Evolutionary conservation across 2,329 filamentous ascomycete genomes (phyloP).

Genomic region (Pseudopyrenochaeta lycopersici): DNA sequence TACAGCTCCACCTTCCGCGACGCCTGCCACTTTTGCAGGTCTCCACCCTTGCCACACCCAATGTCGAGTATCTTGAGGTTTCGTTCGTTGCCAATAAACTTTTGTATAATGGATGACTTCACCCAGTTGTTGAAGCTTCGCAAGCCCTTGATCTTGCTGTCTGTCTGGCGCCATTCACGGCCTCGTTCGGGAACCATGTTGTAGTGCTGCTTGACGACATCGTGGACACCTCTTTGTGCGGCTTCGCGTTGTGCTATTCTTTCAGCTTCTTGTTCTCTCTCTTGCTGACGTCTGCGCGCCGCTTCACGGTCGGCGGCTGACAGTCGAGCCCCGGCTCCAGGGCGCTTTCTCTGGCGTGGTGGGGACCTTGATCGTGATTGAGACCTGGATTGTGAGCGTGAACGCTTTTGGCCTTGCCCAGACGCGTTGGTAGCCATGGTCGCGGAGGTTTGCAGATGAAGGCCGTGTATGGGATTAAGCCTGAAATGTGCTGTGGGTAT

Average conservation of each 20-base stretch:
- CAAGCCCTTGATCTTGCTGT: constrained; percentile 93
- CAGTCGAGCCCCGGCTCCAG: constrained; percentile 63
- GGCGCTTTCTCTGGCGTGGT: constrained; percentile 74
- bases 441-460: neutral
- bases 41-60: constrained; percentile 95
- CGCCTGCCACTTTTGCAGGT: constrained; percentile 94
- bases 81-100: constrained; percentile 69
- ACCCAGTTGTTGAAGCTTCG: constrained; percentile 99
- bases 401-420: constrained; percentile 35
- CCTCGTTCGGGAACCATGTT: constrained; percentile 94
- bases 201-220: constrained; percentile 93
- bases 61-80: constrained; percentile 86
- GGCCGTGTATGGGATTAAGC: neutral
- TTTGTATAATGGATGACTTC: constrained; percentile 96
- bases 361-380: constrained; percentile 49
- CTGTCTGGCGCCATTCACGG: constrained; percentile 91
- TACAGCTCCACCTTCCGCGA: constrained; percentile 91
- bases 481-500: too few relatives aligned
- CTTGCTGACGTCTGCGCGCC: constrained; percentile 63
- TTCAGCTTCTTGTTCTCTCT: constrained; percentile 55
- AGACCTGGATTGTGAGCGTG: constrained; percentile 33
- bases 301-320: constrained; percentile 73
- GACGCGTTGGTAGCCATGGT: constrained; percentile 30
- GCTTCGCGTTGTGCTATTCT: constrained; percentile 56
- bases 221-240: constrained; percentile 70